phyloP scores from a whole-genome alignment of 768 basidiomycete species.

The Kwoniella europaea region DNA sequence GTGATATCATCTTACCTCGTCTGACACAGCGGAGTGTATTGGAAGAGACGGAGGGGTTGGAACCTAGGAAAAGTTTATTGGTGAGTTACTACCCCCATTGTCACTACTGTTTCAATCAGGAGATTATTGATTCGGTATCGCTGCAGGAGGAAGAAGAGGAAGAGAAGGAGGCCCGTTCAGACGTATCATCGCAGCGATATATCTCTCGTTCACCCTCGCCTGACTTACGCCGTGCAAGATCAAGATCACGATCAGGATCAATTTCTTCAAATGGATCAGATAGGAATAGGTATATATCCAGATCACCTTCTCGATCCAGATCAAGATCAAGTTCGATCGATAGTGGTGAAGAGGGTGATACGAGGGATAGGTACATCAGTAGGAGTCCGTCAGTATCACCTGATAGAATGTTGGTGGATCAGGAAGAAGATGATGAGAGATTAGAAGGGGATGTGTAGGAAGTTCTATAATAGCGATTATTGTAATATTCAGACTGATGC shows the following conservation, averaged over 20 bases:
- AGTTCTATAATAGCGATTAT: no score
- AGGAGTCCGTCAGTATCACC: conserved; percentile 38
- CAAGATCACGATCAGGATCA: conserved; percentile 22
- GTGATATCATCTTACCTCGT: conserved; percentile 93
- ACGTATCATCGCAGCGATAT: conserved; percentile 18
- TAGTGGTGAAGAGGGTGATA: conserved; percentile 39
- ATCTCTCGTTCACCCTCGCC: conserved; percentile 42
- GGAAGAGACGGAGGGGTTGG: conserved; percentile 90
- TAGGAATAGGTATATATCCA: conserved; percentile 40
- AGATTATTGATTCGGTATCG: neutral
- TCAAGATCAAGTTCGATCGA: conserved; percentile 29
- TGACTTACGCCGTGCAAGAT: conserved; percentile 26
- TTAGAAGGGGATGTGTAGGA: conserved; percentile 47
- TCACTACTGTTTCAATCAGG: no score
- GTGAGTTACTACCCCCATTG: conserved; percentile 56
- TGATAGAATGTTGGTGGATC: conserved; percentile 26
- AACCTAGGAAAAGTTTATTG: conserved; percentile 76
- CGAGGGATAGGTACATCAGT: conserved; percentile 30
- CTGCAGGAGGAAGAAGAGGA: conserved; percentile 37
- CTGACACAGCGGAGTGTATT: conserved; percentile 80
- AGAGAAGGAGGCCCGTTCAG: conserved; percentile 12
- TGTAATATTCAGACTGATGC: neutral
- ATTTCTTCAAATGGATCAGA: conserved; percentile 29
- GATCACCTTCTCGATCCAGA: conserved; percentile 35
- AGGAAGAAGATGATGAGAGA: conserved; percentile 33